Percentiles rank a stretch among this genome's conserved stretches.
Conservation (phyloP, 2,329 filamentous ascomycete species). For the Gaeumannomyces sp. region DNA sequence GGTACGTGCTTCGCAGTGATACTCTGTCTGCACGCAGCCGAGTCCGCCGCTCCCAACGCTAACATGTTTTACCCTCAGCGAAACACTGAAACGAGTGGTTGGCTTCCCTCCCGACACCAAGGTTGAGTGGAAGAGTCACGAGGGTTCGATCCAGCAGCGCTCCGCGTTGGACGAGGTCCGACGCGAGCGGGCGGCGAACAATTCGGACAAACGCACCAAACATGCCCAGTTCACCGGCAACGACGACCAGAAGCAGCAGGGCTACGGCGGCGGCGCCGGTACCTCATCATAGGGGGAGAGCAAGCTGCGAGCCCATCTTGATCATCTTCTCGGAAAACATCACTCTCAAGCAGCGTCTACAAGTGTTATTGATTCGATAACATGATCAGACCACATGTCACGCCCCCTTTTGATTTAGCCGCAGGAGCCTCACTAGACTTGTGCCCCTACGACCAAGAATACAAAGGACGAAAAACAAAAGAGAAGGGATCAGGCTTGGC, state of each 20-base stretch:
- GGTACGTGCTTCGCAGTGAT: conserved; percentile 47
- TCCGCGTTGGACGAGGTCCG: conserved; percentile 86
- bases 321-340: not conserved
- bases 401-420: no score
- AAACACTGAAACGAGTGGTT: conserved; percentile 89
- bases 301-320: not conserved
- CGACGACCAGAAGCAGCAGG: conserved; percentile 20
- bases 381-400: not conserved
- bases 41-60: not conserved
- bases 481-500: not conserved
- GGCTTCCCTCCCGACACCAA: conserved; percentile 82
- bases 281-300: not conserved
- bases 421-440: not conserved
- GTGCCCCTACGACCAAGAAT: not conserved
- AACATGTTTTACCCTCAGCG: conserved; percentile 45
- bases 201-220: conserved; percentile 29
- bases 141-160: conserved; percentile 89
- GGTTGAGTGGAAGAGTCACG: conserved; percentile 93
- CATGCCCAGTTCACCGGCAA: conserved; percentile 25
- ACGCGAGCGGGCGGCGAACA: conserved; percentile 67
- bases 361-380: not conserved
- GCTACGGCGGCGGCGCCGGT: conserved; percentile 1
- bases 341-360: not conserved
- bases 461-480: not conserved
- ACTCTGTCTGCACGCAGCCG: not conserved